Evolutionary conservation across 2,329 filamentous ascomycete genomes (phyloP).

Genomic region (Rutstroemia sp.): DNA sequence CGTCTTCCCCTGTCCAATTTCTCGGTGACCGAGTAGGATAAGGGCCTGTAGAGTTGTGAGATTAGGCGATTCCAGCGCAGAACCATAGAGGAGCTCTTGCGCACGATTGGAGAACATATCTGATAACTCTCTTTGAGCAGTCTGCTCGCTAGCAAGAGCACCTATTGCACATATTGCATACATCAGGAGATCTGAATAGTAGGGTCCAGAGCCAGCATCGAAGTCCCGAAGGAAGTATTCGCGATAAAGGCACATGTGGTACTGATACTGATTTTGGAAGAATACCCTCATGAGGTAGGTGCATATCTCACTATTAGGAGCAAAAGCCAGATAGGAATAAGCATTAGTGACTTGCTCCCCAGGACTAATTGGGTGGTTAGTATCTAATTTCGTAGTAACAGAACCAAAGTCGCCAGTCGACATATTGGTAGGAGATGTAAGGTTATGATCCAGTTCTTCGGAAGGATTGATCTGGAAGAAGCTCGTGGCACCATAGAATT

Average conservation of each 20-base stretch:
- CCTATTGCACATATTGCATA: conserved; percentile 43
- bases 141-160: conserved; percentile 38
- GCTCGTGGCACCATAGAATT: conserved; percentile 43
- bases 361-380: background rate
- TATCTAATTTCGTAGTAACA: background rate
- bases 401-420: background rate
- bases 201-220: conserved; percentile 37
- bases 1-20: conserved; percentile 39
- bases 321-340: conserved; percentile 25
- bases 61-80: conserved; percentile 38
- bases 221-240: conserved; percentile 45
- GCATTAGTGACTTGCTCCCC: background rate
- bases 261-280: conserved; percentile 41
- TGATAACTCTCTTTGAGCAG: conserved; percentile 30
- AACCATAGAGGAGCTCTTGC: conserved; percentile 36
- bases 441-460: conserved; percentile 12
- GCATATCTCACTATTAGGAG: conserved; percentile 38
- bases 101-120: conserved; percentile 39
- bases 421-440: background rate
- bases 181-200: conserved; percentile 43
- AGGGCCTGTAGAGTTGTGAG: conserved; percentile 41
- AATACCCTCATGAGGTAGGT: conserved; percentile 40
- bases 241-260: conserved; percentile 43
- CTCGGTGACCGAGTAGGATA: conserved; percentile 38
- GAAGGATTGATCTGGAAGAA: conserved; percentile 33